Conservation (phyloP, 2,329 filamentous ascomycete genomes). For the Thermomyces lanuginosus region DNA sequence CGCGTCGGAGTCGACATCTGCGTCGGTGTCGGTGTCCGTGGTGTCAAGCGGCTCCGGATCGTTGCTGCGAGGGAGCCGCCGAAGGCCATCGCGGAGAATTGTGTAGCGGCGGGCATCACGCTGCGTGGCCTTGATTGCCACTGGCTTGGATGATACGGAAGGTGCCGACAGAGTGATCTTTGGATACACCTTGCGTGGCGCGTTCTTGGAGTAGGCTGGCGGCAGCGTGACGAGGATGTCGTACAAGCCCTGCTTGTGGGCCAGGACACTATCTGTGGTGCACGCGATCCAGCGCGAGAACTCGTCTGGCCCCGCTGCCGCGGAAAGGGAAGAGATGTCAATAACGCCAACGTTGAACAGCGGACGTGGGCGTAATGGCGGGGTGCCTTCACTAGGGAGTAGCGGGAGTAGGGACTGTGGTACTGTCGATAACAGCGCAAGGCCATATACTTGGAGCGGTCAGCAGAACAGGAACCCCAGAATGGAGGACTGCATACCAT, state of each 20-base stretch:
- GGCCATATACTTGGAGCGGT: conserved; percentile 56
- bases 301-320: conserved; percentile 21
- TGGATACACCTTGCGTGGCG: conserved; percentile 54
- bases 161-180: conserved; percentile 51
- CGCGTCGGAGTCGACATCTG: conserved; percentile 21
- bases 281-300: conserved; percentile 74
- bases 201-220: conserved; percentile 40
- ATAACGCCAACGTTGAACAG: conserved; percentile 91
- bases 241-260: conserved; percentile 71
- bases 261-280: conserved; percentile 85
- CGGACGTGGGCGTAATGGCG: conserved; percentile 51
- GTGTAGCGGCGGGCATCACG: conserved; percentile 71
- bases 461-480: conserved; percentile 9
- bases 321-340: conserved; percentile 67
- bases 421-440: conserved; percentile 84
- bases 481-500: conserved; percentile 42
- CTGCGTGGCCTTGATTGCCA: conserved; percentile 62
- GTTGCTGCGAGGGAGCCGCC: conserved; percentile 13
- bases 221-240: conserved; percentile 80
- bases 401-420: conserved; percentile 56
- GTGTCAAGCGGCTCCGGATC: conserved; percentile 13
- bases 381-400: conserved; percentile 45
- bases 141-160: conserved; percentile 12
- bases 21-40: conserved; percentile 4
- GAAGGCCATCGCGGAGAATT: conserved; percentile 48